A percentile compares a stretch with the other conserved stretches of the same genome.
Conservation (phyloP, 2,329 filamentous ascomycete genomes). For the Hawksworthiomyces lignivorus region DNA sequence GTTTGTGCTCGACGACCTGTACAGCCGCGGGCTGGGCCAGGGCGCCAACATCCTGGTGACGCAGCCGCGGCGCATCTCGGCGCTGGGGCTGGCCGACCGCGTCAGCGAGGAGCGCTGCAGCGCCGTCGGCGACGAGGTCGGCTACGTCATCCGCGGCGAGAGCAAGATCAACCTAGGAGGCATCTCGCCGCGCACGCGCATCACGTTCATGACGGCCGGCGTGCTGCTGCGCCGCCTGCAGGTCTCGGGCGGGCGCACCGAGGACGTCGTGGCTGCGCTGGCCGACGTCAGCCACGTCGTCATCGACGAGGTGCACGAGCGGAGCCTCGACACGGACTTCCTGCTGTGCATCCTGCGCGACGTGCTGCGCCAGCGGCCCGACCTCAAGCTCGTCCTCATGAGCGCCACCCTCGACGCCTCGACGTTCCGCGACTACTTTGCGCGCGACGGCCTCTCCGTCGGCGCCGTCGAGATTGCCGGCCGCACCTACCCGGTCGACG, state of each 20-base stretch:
- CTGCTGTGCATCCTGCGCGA: slow-evolving; percentile 80
- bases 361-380: slow-evolving; percentile 63
- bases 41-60: slow-evolving; percentile 90
- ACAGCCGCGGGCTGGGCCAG: slow-evolving; percentile 64
- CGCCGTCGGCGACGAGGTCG: slow-evolving; percentile 76
- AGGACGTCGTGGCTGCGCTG: slow-evolving; percentile 73
- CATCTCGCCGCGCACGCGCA: slow-evolving; percentile 59
- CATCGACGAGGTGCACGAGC: slow-evolving; percentile 94
- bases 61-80: slow-evolving; percentile 89
- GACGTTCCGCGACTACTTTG: slow-evolving; percentile 80
- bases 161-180: slow-evolving; percentile 51
- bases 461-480: slow-evolving; percentile 81
- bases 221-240: slow-evolving; percentile 86
- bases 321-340: slow-evolving; percentile 92
- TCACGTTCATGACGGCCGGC: slow-evolving; percentile 94
- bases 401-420: slow-evolving; percentile 88
- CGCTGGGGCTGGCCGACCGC: slow-evolving; percentile 85
- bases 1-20: slow-evolving; percentile 88
- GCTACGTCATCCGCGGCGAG: slow-evolving; percentile 87
- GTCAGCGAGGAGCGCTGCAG: slow-evolving; percentile 78
- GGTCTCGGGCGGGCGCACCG: slow-evolving; percentile 70
- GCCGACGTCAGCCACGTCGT: slow-evolving; percentile 91
- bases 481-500: slow-evolving; percentile 80
- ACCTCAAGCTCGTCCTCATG: slow-evolving; percentile 90
- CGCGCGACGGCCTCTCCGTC: slow-evolving; percentile 56